Conservation (phyloP, 345 rosid genomes). For the Eucalyptus cladocalyx region DNA sequence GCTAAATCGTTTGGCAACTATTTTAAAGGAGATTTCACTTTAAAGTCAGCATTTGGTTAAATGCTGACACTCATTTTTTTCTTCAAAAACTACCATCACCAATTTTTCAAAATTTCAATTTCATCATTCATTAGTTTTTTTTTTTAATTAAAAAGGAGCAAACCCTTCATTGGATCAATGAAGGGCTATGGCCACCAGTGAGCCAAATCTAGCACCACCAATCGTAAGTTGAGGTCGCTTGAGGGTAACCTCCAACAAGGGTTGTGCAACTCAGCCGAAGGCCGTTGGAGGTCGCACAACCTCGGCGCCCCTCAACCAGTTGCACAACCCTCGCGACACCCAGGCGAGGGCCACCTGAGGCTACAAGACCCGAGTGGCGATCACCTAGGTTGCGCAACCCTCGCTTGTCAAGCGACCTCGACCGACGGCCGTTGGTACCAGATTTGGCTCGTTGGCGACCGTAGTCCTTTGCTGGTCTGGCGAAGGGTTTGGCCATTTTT, state of each 20-base stretch:
- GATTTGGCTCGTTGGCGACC: rapidly evolving
- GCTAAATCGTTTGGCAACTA: rapidly evolving
- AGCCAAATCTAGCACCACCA: rapidly evolving
- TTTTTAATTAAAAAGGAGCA: too few relatives aligned
- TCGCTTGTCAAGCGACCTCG: too few relatives aligned
- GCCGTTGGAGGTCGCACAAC: rapidly evolving
- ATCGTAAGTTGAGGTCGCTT: rapidly evolving
- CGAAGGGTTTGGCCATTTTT: too few relatives aligned
- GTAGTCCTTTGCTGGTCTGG: rapidly evolving
- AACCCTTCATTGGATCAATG: rapidly evolving
- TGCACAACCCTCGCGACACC: too few relatives aligned
- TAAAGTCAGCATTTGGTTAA: too few relatives aligned
- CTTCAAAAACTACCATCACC: too few relatives aligned
- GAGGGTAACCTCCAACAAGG: rapidly evolving
- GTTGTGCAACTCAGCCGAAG: rapidly evolving
- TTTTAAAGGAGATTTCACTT: too few relatives aligned
- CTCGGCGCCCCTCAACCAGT: rapidly evolving
- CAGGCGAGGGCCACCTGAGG: rapidly evolving
- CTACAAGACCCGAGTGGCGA: rapidly evolving
- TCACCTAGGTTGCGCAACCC: too few relatives aligned
- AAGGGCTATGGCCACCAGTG: too few relatives aligned
- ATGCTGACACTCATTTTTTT: too few relatives aligned
- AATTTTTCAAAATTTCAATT: too few relatives aligned
- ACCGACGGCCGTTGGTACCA: rapidly evolving
- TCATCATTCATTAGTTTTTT: too few relatives aligned